A percentile compares a stretch with the other conserved stretches of the same genome.
Conservation (phyloP, 148 eudicot genomes). For the Silene conica region DNA sequence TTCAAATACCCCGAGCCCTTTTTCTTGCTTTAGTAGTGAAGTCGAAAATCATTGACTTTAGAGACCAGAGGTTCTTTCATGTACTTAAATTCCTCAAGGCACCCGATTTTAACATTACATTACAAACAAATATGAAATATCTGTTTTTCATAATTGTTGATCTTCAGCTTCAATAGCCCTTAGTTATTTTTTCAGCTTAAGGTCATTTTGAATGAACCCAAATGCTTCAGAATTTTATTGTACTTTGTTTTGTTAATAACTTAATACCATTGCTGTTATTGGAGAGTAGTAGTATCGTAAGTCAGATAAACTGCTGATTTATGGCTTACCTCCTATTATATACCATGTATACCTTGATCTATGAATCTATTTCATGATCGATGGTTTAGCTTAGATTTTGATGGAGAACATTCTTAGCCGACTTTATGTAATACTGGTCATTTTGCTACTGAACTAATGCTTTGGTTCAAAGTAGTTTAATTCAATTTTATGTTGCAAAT, state of each 20-base stretch:
- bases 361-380: background rate
- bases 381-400: background rate
- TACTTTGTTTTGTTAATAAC: background rate
- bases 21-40: too few relatives aligned
- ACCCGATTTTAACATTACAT: too few relatives aligned
- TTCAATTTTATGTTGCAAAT: constrained; percentile 8
- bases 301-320: background rate
- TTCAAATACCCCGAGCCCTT: background rate
- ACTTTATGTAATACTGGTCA: background rate
- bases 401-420: background rate
- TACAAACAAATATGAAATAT: too few relatives aligned
- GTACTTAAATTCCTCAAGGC: too few relatives aligned
- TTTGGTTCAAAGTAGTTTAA: background rate
- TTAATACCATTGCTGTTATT: background rate
- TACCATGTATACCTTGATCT: background rate
- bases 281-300: background rate
- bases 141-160: too few relatives aligned
- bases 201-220: too few relatives aligned
- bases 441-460: background rate
- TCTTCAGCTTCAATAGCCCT: too few relatives aligned
- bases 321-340: background rate
- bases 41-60: too few relatives aligned
- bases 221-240: background rate
- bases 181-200: too few relatives aligned
- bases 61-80: too few relatives aligned